phyloP scores from a whole-genome alignment of 768 basidiomycete species.

The Termitomyces sp. region DNA sequence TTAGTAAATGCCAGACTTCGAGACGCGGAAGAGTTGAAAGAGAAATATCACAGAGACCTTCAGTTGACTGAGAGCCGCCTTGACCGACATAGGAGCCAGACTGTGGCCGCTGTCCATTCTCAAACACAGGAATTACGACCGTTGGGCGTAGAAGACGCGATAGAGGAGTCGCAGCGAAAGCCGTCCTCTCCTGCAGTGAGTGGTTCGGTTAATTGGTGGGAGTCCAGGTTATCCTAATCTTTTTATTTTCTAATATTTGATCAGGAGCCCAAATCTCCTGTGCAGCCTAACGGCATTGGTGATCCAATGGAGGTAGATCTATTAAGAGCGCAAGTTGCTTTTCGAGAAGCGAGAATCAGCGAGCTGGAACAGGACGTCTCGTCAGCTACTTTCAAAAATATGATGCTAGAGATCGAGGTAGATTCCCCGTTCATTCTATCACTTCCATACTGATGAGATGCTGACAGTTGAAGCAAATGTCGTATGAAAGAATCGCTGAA shows the following conservation, averaged over 20 bases:
- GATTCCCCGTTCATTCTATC: slow-evolving; percentile 2
- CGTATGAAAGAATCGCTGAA: slow-evolving; percentile 42
- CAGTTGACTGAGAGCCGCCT: slow-evolving; percentile 53
- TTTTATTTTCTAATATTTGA: slow-evolving; percentile 35
- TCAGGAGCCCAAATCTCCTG: slow-evolving; percentile 34
- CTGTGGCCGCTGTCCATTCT: slow-evolving; percentile 43
- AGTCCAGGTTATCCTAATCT: slow-evolving; percentile 43
- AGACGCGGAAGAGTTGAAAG: slow-evolving; percentile 44
- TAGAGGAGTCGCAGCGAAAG: slow-evolving; percentile 45
- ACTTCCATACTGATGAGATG: not conserved
- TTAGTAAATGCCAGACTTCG: slow-evolving; percentile 43
- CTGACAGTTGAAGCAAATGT: slow-evolving; percentile 33
- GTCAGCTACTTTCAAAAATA: slow-evolving; percentile 39
- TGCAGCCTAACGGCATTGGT: slow-evolving; percentile 33
- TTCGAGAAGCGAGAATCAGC: slow-evolving; percentile 40
- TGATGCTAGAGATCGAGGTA: slow-evolving; percentile 42
- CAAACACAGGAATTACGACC: slow-evolving; percentile 23
- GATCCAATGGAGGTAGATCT: slow-evolving; percentile 31
- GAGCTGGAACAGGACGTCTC: slow-evolving; percentile 44
- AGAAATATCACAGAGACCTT: slow-evolving; percentile 47
- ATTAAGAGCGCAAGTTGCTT: slow-evolving; percentile 36
- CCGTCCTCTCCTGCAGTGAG: slow-evolving; percentile 71
- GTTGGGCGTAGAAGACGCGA: slow-evolving; percentile 28
- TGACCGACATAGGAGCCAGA: slow-evolving; percentile 54
- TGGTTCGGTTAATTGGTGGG: slow-evolving; percentile 66